Percentiles rank a stretch among this genome's conserved stretches.
phyloP scores from a whole-genome alignment of 192 early-diverging fungal genomes.

The Gonapodya prolifera region DNA sequence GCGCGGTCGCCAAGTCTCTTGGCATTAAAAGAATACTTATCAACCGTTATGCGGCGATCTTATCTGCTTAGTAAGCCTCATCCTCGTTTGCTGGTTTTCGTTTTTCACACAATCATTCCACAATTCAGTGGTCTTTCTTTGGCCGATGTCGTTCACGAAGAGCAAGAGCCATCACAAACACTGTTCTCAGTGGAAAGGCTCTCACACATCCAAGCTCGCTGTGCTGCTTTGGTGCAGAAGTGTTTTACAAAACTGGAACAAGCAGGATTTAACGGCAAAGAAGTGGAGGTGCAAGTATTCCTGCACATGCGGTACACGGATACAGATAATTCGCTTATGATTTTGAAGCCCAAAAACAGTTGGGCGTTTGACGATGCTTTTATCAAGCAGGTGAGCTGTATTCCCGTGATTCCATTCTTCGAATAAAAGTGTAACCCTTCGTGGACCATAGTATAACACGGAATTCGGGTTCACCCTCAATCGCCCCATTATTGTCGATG shows the following conservation, averaged over 20 bases:
- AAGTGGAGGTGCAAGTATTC: slow-evolving; percentile 46
- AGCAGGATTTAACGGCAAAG: slow-evolving; percentile 54
- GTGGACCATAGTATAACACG: slow-evolving; percentile 43
- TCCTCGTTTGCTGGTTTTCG: slow-evolving; percentile 60
- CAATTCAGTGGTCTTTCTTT: slow-evolving; percentile 68
- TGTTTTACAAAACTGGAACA: slow-evolving; percentile 36
- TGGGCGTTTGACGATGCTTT: slow-evolving; percentile 62
- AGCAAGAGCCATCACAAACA: slow-evolving; percentile 58
- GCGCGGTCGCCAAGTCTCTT: slow-evolving; percentile 74
- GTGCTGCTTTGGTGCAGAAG: slow-evolving; percentile 19
- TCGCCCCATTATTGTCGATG: slow-evolving; percentile 75
- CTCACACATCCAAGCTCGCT: not conserved
- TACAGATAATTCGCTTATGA: slow-evolving; percentile 87
- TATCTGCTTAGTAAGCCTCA: slow-evolving; percentile 32
- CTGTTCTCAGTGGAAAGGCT: slow-evolving; percentile 28
- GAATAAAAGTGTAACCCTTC: not conserved
- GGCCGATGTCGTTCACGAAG: slow-evolving; percentile 87
- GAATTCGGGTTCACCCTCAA: slow-evolving; percentile 92
- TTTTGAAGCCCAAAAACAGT: slow-evolving; percentile 42
- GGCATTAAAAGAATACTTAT: slow-evolving; percentile 32
- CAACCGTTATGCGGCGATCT: not conserved
- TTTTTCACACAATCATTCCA: slow-evolving; percentile 81
- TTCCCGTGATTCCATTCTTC: not conserved
- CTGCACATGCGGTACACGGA: slow-evolving; percentile 86
- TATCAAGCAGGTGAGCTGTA: slow-evolving; percentile 20